phyloP scores from a whole-genome alignment of 164 flowering plant genomes.

The Litsea cubeba region DNA sequence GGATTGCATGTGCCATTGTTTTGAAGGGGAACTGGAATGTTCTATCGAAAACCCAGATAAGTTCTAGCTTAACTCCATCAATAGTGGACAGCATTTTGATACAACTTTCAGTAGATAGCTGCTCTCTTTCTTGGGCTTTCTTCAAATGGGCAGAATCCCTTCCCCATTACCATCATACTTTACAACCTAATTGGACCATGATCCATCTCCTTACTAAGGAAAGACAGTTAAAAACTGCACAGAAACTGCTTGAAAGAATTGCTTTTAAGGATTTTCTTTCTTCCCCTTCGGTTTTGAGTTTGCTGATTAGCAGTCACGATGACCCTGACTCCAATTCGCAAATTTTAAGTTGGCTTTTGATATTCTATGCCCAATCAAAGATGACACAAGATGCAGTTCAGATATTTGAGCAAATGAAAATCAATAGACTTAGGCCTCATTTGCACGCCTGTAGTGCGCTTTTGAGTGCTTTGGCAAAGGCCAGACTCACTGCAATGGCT shows the following conservation, averaged over 20 bases:
- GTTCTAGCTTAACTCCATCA: slow-evolving; percentile 36
- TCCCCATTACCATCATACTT: slow-evolving; percentile 55
- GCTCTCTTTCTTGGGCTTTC: slow-evolving; percentile 49
- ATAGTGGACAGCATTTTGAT: slow-evolving; percentile 35
- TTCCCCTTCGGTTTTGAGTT: slow-evolving; percentile 59
- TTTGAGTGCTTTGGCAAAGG: slow-evolving; percentile 62
- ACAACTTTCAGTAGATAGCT: slow-evolving; percentile 25
- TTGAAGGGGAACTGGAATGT: slow-evolving; percentile 57
- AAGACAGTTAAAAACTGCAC: slow-evolving; percentile 54
- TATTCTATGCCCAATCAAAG: slow-evolving; percentile 52
- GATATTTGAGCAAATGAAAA: slow-evolving; percentile 74
- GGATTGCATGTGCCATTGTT: slow-evolving; percentile 35
- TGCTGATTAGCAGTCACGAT: slow-evolving; percentile 31
- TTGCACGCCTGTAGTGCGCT: slow-evolving; percentile 75
- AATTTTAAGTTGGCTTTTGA: slow-evolving; percentile 80
- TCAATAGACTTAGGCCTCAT: slow-evolving; percentile 50
- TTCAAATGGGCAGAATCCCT: slow-evolving; percentile 61
- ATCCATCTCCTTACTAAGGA: slow-evolving; percentile 51
- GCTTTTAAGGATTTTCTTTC: slow-evolving; percentile 56
- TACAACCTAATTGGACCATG: slow-evolving; percentile 72
- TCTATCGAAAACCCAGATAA: slow-evolving; percentile 35
- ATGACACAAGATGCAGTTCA: slow-evolving; percentile 69
- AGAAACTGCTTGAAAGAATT: slow-evolving; percentile 54
- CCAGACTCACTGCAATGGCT: slow-evolving; percentile 50
- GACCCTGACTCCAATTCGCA: slow-evolving; percentile 59